These are phyloP conservation scores for Mycena polygramma DNA, from an alignment of 768 basidiomycete genomes.

Conservation along the genomic window DNA sequence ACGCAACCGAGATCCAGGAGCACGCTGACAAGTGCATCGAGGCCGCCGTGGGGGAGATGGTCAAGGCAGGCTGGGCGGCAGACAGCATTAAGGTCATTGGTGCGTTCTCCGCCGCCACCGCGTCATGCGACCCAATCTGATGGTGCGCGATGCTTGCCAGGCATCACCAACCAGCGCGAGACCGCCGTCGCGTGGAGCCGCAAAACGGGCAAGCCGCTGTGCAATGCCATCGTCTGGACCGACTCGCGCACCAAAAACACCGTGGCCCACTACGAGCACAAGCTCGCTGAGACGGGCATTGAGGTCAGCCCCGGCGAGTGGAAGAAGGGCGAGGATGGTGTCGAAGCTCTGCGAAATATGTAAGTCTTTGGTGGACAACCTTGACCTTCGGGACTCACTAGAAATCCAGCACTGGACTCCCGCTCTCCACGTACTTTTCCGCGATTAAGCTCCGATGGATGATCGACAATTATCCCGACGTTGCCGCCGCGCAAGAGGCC, in stretches of 20 bases:
- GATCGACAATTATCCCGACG: conserved; percentile 86
- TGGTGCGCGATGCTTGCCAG: conserved; percentile 50
- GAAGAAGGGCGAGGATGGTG: conserved; percentile 79
- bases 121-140: conserved; percentile 25
- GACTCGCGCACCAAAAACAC: conserved; percentile 92
- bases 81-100: conserved; percentile 93
- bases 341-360: conserved; percentile 76
- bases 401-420: conserved; percentile 82
- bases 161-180: conserved; percentile 98
- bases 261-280: conserved; percentile 84
- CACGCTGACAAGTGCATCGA: conserved; percentile 83
- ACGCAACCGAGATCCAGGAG: conserved; percentile 84
- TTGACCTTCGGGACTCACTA: too few species aligned
- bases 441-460: conserved; percentile 98
- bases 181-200: conserved; percentile 95
- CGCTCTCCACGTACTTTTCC: conserved; percentile 98
- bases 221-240: conserved; percentile 95
- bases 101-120: conserved; percentile 52
- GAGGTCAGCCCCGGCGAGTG: conserved; percentile 74
- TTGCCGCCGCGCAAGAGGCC: conserved; percentile 80
- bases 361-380: conserved; percentile 50
- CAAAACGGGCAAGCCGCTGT: conserved; percentile 88
- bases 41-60: conserved; percentile 77
- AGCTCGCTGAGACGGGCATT: conserved; percentile 80
- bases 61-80: conserved; percentile 80